Conservation (phyloP, 1,139 yeast species). For the Kazachstania sp. region DNA sequence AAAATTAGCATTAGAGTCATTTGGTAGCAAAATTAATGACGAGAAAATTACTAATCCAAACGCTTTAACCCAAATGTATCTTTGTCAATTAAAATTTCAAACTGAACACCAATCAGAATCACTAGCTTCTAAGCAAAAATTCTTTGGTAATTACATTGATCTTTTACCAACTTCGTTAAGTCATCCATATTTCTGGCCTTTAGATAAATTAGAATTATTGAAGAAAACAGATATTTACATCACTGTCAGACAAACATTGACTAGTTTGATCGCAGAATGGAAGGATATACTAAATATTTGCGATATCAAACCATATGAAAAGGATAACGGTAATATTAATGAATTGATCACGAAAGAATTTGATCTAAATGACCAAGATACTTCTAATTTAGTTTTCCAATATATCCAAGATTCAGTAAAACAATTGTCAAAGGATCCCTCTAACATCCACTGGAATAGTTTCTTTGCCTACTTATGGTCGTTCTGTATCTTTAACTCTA, state of each 20-base stretch:
- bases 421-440: background rate
- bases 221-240: conserved; percentile 52
- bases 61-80: conserved; percentile 40
- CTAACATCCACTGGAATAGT: conserved; percentile 42
- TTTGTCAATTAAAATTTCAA: conserved; percentile 38
- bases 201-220: conserved; percentile 42
- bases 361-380: conserved; percentile 5
- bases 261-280: conserved; percentile 28
- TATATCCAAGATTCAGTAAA: conserved; percentile 8
- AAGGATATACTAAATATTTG: conserved; percentile 8
- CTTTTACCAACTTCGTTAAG: conserved; percentile 50
- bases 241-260: conserved; percentile 31
- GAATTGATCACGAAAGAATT: conserved; percentile 1
- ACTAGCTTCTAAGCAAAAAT: conserved; percentile 13
- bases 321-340: background rate
- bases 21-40: conserved; percentile 19
- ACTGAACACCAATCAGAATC: conserved; percentile 3
- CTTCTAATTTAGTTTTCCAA: conserved; percentile 6
- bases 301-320: conserved; percentile 5
- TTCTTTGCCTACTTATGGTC: conserved; percentile 71
- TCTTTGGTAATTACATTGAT: conserved; percentile 44
- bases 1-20: conserved; percentile 37
- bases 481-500: conserved; percentile 55
- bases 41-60: conserved; percentile 33
- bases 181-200: conserved; percentile 59